Conservation (phyloP, 345 rosid species). For the Heritiera fomes region DNA sequence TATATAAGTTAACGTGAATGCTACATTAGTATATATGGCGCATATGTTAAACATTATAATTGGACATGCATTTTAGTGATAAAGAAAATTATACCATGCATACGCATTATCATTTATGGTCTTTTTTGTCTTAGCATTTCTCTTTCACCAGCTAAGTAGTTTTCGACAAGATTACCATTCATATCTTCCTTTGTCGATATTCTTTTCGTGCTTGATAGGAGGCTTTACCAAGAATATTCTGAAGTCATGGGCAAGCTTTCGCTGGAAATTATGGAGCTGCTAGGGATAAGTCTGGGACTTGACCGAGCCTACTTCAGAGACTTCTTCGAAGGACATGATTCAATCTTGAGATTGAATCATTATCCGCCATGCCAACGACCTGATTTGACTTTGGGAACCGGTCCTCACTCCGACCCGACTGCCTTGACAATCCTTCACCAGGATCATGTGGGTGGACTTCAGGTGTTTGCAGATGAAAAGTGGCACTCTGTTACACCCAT, state of each 20-base stretch:
- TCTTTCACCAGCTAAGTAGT: no score
- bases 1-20: neutral
- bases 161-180: neutral
- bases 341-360: constrained; percentile 66
- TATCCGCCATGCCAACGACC: constrained; percentile 69
- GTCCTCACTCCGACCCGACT: constrained; percentile 77
- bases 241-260: constrained; percentile 52
- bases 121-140: no score
- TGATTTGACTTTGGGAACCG: constrained; percentile 58
- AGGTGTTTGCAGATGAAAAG: constrained; percentile 53
- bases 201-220: constrained; percentile 26
- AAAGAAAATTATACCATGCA: no score
- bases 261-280: constrained; percentile 52
- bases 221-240: constrained; percentile 56
- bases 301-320: constrained; percentile 43
- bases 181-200: neutral
- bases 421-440: constrained; percentile 79
- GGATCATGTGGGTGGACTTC: constrained; percentile 67
- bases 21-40: no score
- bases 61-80: no score
- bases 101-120: no score
- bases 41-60: no score
- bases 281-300: constrained; percentile 59
- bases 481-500: constrained; percentile 56
- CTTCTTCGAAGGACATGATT: constrained; percentile 54